Evolutionary conservation across 495 filamentous ascomycete genomes (phyloP), one percentile per base, ranked within the genome.

Genomic region (Penicillium pancosmium): DNA sequence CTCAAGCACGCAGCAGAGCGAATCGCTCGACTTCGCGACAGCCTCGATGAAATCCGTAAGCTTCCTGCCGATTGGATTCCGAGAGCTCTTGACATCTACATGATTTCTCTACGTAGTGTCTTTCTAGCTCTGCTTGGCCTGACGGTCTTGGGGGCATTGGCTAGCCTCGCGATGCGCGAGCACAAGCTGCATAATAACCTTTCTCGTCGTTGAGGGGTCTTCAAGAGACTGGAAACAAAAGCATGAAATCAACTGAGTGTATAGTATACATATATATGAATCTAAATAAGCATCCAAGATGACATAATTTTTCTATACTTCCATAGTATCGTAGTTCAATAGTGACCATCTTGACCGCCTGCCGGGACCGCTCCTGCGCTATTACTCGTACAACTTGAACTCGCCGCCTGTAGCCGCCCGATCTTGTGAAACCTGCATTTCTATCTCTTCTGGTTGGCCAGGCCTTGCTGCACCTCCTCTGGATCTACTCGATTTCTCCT

Each of bases 181-280:
- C 86, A 96, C 63, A 86, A 81, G 52, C 65, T 97, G 64, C 88
- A 96, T 69, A 86, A 76, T 18, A 95, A 82, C 57, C 61, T 95
- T 34, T 78, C 87, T 63, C 82, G 78, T 53, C 79, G 76, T 59
- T 83, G 59, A 71, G 16, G 15, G 3, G 12, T 25, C 15, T 9
- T 9, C 36, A n/a, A 38, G 36, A 60, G 27, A 31, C 6, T 31
- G 27, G 8, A 9, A 31, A 31, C 25, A 27, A 31, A 31, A 31
- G 5, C 4, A 31, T 31, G 6, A 9, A 31, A 9, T 31, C 4
- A 31, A 8, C 27, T 31, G 27, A 31, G 27, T 31, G 27, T 8
- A 31, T 31, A 31, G 27, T 31, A 6, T 8, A 31, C 8, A 31
- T 31, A 31, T 0, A 31, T 6, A 8, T 31, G 27, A 23, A 23